Percentiles rank a stretch among this genome's conserved stretches.
These are phyloP conservation scores for Bolboschoenus planiculmis DNA, from an alignment of 176 grass and related monocot genomes.

Conservation along the genomic window DNA sequence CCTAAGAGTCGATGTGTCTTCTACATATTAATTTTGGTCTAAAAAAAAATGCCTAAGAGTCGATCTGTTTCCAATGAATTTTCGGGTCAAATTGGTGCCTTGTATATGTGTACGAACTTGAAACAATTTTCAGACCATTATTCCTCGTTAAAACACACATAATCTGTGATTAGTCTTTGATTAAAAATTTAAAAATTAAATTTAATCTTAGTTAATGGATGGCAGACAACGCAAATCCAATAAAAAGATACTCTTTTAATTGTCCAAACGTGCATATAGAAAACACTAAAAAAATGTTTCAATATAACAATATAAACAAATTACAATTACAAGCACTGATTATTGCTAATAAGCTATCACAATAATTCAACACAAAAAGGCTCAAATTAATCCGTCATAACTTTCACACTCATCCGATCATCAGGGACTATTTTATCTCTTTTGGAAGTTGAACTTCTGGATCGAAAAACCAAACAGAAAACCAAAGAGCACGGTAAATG, in stretches of 20 bases:
- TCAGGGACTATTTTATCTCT: constrained; percentile 14
- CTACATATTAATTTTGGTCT: too few relatives aligned
- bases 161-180: background rate
- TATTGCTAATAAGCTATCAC: constrained; percentile 1
- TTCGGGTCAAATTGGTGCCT: too few relatives aligned
- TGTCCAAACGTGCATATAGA: background rate
- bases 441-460: constrained; percentile 27
- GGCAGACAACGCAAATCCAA: background rate
- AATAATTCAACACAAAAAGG: background rate
- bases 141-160: background rate
- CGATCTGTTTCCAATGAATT: too few relatives aligned
- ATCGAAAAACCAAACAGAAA: constrained; percentile 23
- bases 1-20: too few relatives aligned
- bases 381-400: background rate
- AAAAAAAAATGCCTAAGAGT: too few relatives aligned
- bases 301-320: background rate
- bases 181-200: background rate
- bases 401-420: background rate
- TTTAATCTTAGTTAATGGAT: background rate
- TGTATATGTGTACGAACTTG: background rate
- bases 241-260: background rate
- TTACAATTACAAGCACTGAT: background rate
- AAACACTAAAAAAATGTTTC: background rate
- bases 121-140: background rate
- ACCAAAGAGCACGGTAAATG: constrained; percentile 22